Conservation (phyloP, 495 filamentous ascomycete species). For the Penicillium silybi region DNA sequence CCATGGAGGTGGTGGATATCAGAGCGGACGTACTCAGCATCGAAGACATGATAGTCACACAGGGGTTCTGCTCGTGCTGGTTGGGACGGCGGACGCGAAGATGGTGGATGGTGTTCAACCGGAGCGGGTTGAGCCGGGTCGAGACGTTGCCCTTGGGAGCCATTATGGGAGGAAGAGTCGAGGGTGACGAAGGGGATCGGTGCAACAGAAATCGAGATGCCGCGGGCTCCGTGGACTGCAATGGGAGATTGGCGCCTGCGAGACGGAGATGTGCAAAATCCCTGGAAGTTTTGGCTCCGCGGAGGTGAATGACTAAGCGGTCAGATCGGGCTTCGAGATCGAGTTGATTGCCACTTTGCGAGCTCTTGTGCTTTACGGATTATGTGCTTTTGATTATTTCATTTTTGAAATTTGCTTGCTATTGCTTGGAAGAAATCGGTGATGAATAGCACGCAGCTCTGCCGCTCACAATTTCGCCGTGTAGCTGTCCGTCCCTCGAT, state of each 20-base stretch:
- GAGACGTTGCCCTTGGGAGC: conserved; percentile 44
- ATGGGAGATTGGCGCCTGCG: conserved; percentile 13
- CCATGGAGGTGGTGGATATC: neutral
- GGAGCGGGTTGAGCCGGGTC: conserved; percentile 59
- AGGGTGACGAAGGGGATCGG: conserved; percentile 13
- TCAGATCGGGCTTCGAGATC: neutral
- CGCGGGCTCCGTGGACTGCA: conserved; percentile 16
- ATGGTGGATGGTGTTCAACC: conserved; percentile 79
- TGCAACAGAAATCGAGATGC: conserved; percentile 6
- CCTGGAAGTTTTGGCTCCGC: conserved; percentile 35
- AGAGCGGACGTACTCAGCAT: conserved; percentile 68
- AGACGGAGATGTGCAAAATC: conserved; percentile 19
- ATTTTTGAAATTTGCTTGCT: neutral
- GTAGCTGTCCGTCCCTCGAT: conserved; percentile 11
- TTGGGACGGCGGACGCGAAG: conserved; percentile 84
- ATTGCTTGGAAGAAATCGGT: neutral
- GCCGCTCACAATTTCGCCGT: conserved; percentile 12
- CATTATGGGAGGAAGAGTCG: conserved; percentile 37
- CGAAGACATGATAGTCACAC: conserved; percentile 79
- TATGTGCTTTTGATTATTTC: neutral
- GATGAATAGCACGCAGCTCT: conserved; percentile 28
- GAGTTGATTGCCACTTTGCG: conserved; percentile 5
- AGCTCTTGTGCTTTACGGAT: conserved; percentile 2
- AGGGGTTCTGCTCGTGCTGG: conserved; percentile 69
- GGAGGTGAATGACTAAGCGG: conserved; percentile 40